Conservation (phyloP, 1,284 basidiomycete genomes). For the Cryptococcus sp. region DNA sequence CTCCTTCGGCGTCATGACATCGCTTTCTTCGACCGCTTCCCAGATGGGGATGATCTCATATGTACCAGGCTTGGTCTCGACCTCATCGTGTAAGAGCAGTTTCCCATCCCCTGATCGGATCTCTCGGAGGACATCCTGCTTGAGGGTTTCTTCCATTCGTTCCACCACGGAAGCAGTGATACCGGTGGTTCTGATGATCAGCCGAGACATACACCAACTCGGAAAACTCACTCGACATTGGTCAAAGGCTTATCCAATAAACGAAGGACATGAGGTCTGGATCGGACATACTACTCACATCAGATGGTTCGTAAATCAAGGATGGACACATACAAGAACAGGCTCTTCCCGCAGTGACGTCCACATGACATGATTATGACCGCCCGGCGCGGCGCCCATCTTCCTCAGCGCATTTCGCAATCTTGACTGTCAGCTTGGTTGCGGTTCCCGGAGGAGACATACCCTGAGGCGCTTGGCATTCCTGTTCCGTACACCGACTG, state of each 20-base stretch:
- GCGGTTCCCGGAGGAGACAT: slow-evolving; percentile 2
- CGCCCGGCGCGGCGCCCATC: slow-evolving; percentile 71
- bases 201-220: slow-evolving; percentile 5
- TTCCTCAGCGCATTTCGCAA: slow-evolving; percentile 74
- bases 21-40: slow-evolving; percentile 76
- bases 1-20: slow-evolving; percentile 86
- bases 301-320: not conserved
- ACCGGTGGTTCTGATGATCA: slow-evolving; percentile 71
- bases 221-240: slow-evolving; percentile 73
- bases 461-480: slow-evolving; percentile 33
- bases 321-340: slow-evolving; percentile 57
- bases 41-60: slow-evolving; percentile 82
- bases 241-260: slow-evolving; percentile 81
- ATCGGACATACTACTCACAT: slow-evolving; percentile 33
- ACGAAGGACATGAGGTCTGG: slow-evolving; percentile 85
- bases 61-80: slow-evolving; percentile 84
- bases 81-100: slow-evolving; percentile 90
- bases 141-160: slow-evolving; percentile 84
- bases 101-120: slow-evolving; percentile 68
- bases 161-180: slow-evolving; percentile 91
- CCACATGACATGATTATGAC: slow-evolving; percentile 73
- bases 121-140: slow-evolving; percentile 83
- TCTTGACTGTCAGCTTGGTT: slow-evolving; percentile 48
- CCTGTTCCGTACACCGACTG: slow-evolving; percentile 85
- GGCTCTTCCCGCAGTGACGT: slow-evolving; percentile 94